Evolutionary conservation across 495 filamentous ascomycete species (phyloP), one percentile per base, ranked within the genome.

Genomic region (Gamarada debralockiae): DNA sequence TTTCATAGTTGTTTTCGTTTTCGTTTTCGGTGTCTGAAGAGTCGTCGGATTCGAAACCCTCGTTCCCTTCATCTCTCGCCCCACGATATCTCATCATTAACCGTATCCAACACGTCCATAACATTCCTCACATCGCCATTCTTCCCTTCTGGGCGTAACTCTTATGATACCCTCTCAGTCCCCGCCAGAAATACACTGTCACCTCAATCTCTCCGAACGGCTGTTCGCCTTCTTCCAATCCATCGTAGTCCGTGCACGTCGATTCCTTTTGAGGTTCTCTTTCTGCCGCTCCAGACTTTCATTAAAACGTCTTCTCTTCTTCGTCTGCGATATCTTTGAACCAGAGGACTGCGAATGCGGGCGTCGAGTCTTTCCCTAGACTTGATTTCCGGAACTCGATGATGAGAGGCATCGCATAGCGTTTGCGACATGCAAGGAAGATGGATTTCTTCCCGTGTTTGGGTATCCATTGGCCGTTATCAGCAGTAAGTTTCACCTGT

Each of bases 301-400:
- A 89, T 48, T 10, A 55, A 67, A 8, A 84, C 0, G 67, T 75
- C 20, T 71, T 59, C 18, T 81, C 75, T 61, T 85, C 79, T 38
- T 84, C 83, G 37, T 89, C 85, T 0, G 73, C 73, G 0, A 89
- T 68, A 23, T 84, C 78, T 39, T 78, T 75, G 13, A 88, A 72
- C 85, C 86, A 89, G 7, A 87, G 63, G 3, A 86, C 68, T 0
- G 77, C 82, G 44, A 86, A 80, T 0, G 79, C 85, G 0, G 77
- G 66, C 0, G 76, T 81, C 24, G 76, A 77, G 44, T 84, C 79
- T 0, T 65, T 57, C 20, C 75, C 65, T 0, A 81, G 33, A 12
- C 66, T 68, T 14, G 72, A 74, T 55, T 77, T 67, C 13, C 62
- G 69, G 59, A 87, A 87, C 55, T 86, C 78, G 20, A 87, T 59